Percentiles rank a stretch among this genome's conserved stretches.
phyloP scores from a whole-genome alignment of 2,329 filamentous ascomycete genomes.

The Pleurostoma richardsiae region DNA sequence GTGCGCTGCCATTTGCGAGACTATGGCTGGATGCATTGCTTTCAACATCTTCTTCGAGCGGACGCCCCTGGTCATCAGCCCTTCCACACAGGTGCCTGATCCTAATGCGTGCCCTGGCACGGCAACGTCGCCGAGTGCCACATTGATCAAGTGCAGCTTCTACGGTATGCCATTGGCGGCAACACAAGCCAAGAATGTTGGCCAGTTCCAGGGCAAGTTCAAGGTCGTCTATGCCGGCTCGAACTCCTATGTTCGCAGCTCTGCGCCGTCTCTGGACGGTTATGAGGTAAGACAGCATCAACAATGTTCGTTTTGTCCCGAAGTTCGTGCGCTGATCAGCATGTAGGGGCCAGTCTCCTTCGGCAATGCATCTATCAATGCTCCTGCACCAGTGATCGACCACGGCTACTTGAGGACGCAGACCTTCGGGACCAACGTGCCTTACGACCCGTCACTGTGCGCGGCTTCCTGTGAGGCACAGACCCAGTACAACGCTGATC shows the following conservation, averaged over 20 bases:
- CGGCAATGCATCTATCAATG: conserved; percentile 19
- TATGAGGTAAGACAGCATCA: too few relatives aligned
- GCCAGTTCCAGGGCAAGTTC: conserved; percentile 11
- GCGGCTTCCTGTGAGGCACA: conserved; percentile 19
- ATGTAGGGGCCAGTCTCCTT: conserved; percentile 9
- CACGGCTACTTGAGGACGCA: conserved; percentile 22
- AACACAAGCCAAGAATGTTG: conserved; percentile 5
- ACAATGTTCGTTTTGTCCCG: not conserved
- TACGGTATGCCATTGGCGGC: conserved; percentile 6
- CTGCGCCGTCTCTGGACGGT: too few relatives aligned
- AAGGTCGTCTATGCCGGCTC: conserved; percentile 10
- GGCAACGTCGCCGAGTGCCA: conserved; percentile 6
- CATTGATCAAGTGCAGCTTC: conserved; percentile 13
- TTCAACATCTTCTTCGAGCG: conserved; percentile 13
- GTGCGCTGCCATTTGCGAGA: conserved; percentile 8
- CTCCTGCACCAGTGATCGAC: conserved; percentile 14
- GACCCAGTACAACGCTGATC: conserved; percentile 17
- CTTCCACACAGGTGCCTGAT: conserved; percentile 6
- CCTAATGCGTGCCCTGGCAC: conserved; percentile 6
- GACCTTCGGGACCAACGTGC: conserved; percentile 17
- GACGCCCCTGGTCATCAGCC: conserved; percentile 8
- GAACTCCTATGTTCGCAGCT: conserved; percentile 2
- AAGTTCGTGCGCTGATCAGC: conserved; percentile 2
- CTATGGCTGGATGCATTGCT: conserved; percentile 5
- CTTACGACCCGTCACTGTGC: conserved; percentile 20